These are phyloP conservation scores for Tetrastigma voinierianum DNA, from an alignment of 164 flowering plant species.

Conservation along the genomic window DNA sequence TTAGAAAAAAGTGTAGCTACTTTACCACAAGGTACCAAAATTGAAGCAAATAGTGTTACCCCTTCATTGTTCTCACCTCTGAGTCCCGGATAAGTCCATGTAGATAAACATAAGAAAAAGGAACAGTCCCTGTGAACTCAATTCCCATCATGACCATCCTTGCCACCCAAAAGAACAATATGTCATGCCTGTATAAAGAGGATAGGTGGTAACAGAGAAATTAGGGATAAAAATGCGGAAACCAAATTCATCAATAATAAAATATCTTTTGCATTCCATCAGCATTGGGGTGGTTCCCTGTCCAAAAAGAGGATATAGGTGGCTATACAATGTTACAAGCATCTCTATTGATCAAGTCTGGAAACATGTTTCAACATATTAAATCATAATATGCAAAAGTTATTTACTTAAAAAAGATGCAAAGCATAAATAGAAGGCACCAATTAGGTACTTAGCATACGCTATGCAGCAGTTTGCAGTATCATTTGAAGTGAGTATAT, in stretches of 20 bases:
- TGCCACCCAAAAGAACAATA: constrained; percentile 99
- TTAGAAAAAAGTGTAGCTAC: not conserved
- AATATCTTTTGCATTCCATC: not conserved
- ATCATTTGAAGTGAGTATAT: no score
- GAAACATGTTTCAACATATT: not conserved
- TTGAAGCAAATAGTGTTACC: not conserved
- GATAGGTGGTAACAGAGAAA: not conserved
- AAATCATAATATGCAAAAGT: no score
- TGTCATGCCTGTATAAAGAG: constrained; percentile 80
- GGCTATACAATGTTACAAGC: not conserved
- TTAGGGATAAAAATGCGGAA: not conserved
- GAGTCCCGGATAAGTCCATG: constrained; percentile 94
- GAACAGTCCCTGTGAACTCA: constrained; percentile 86
- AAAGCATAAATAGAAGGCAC: no score
- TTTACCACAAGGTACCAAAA: not conserved
- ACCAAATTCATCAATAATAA: not conserved
- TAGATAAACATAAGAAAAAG: constrained; percentile 78
- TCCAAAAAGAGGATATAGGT: not conserved
- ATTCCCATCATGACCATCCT: constrained; percentile 99
- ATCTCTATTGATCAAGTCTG: not conserved
- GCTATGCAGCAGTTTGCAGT: no score
- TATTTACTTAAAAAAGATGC: no score
- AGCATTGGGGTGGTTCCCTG: not conserved
- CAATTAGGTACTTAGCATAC: no score
- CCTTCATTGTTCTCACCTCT: constrained; percentile 51